Evolutionary conservation across 2,329 filamentous ascomycete species (phyloP).

Genomic region (Fusarium dlaminii): DNA sequence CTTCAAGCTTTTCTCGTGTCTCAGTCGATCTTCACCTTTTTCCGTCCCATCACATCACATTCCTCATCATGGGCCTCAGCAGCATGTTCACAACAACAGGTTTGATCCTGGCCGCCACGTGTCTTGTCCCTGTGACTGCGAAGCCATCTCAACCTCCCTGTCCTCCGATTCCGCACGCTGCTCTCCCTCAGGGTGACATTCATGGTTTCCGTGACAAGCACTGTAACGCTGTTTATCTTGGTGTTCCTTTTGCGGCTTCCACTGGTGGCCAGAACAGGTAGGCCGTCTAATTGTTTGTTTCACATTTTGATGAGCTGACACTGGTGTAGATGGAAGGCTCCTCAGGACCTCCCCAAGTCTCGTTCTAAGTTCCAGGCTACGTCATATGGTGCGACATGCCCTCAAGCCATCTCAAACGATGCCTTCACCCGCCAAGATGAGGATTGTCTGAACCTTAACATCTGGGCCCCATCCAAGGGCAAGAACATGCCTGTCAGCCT

Average conservation of each 20-base stretch:
- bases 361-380: conserved; percentile 12
- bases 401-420: conserved; percentile 32
- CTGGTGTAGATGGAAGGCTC: conserved; percentile 32
- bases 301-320: conserved; percentile 1
- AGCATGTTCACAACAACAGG: conserved; percentile 16
- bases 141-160: not conserved
- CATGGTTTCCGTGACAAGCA: conserved; percentile 49
- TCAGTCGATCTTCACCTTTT: conserved; percentile 30
- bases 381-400: conserved; percentile 37
- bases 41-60: not conserved
- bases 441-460: conserved; percentile 56
- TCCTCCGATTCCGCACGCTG: conserved; percentile 8
- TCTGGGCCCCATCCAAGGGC: conserved; percentile 46
- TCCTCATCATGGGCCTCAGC: conserved; percentile 30
- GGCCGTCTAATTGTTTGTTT: not conserved
- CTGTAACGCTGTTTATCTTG: conserved; percentile 49
- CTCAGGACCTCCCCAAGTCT: conserved; percentile 31
- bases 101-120: conserved; percentile 31
- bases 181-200: conserved; percentile 45
- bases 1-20: not conserved
- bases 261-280: conserved; percentile 52
- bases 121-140: not conserved
- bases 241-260: conserved; percentile 52
- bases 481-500: conserved; percentile 43
- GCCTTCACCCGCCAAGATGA: conserved; percentile 42